phyloP scores from a whole-genome alignment of 1,284 basidiomycete genomes.

The Bothia castanella region DNA sequence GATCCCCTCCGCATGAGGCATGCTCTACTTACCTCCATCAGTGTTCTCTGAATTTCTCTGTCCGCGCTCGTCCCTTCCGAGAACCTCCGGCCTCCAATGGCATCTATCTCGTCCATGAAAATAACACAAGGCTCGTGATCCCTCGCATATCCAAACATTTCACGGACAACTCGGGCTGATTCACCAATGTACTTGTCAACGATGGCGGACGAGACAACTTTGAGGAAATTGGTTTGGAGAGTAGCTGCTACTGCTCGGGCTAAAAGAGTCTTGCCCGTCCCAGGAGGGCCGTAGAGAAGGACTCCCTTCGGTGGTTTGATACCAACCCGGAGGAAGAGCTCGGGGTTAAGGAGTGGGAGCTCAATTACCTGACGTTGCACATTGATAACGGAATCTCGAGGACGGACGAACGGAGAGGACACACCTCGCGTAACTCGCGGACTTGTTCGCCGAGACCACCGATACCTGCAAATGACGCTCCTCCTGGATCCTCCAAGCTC shows the following conservation, averaged over 20 bases:
- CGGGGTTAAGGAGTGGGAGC: conserved; percentile 91
- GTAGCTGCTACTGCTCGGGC: conserved; percentile 96
- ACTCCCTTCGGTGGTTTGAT: conserved; percentile 97
- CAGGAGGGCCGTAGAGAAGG: conserved; percentile 89
- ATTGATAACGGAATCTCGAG: not conserved
- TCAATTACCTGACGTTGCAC: conserved; percentile 77
- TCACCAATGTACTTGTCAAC: conserved; percentile 99
- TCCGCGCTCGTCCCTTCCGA: conserved; percentile 98
- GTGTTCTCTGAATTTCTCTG: conserved; percentile 96
- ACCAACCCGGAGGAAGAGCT: conserved; percentile 92
- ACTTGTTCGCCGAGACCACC: conserved; percentile 97
- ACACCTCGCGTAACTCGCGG: conserved; percentile 88
- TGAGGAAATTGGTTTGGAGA: conserved; percentile 94
- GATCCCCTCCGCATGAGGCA: not conserved
- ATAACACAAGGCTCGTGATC: conserved; percentile 99
- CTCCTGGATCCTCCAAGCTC: conserved; percentile 97
- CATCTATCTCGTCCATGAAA: conserved; percentile 99
- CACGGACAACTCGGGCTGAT: conserved; percentile 88
- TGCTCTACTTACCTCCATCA: conserved; percentile 80
- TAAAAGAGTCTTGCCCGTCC: conserved; percentile 94
- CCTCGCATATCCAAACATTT: conserved; percentile 98
- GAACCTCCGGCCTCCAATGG: conserved; percentile 93
- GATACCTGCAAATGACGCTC: conserved; percentile 94
- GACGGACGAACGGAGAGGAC: conserved; percentile 20
- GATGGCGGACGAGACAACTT: conserved; percentile 98